phyloP scores from a whole-genome alignment of 139 green algal genomes.

The Trebouxia sp. region DNA sequence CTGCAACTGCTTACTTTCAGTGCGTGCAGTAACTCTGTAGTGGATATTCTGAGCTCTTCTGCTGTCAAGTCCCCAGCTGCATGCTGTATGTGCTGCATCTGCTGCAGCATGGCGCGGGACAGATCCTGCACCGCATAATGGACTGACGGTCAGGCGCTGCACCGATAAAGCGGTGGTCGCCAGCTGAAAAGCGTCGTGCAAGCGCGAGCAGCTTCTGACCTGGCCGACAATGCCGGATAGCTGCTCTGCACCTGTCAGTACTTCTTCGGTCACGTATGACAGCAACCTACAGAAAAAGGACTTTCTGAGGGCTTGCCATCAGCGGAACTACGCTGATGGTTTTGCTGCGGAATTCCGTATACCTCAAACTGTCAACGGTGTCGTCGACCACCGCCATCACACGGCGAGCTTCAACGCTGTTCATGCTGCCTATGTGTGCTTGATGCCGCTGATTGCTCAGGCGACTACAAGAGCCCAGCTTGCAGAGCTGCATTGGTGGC shows the following conservation, averaged over 20 bases:
- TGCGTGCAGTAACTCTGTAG: constrained; percentile 5
- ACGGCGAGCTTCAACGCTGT: not conserved
- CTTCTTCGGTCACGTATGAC: not conserved
- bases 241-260: constrained; percentile 1
- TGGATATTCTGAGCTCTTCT: constrained; percentile 16
- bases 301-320: too few species aligned
- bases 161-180: too few species aligned
- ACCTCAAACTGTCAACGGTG: not conserved
- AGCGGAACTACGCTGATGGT: too few species aligned
- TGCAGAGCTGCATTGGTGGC: too few species aligned
- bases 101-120: not conserved
- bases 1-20: constrained; percentile 1
- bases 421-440: not conserved
- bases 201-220: too few species aligned
- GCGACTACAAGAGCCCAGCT: too few species aligned
- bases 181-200: too few species aligned
- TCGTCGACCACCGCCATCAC: constrained; percentile 4
- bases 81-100: constrained; percentile 2
- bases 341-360: too few species aligned
- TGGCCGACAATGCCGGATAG: not conserved
- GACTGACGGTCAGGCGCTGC: too few species aligned
- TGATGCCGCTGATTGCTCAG: too few species aligned
- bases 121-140: not conserved
- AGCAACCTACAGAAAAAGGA: not conserved
- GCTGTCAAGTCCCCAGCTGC: not conserved